phyloP scores from a whole-genome alignment of 2,329 filamentous ascomycete species.

The Trichoderma koningii region DNA sequence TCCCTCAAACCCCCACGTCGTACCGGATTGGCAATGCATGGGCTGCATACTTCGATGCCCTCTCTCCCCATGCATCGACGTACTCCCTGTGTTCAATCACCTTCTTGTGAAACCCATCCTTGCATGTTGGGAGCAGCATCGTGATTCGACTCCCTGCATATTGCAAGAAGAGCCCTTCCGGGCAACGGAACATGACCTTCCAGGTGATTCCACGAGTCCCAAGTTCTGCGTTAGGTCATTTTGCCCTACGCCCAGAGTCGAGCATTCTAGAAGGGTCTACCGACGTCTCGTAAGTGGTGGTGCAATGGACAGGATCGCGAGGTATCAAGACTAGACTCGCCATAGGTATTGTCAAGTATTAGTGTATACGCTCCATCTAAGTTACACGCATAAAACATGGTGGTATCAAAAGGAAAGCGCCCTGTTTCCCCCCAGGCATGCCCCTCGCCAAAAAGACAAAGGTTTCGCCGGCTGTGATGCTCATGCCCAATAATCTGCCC shows the following conservation, averaged over 20 bases:
- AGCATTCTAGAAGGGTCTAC: background rate
- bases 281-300: background rate
- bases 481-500: constrained; percentile 15
- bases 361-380: constrained; percentile 24
- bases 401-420: constrained; percentile 19
- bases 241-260: background rate
- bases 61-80: background rate
- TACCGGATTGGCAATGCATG: constrained; percentile 9
- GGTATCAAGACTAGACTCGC: background rate
- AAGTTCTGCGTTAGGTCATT: background rate
- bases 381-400: constrained; percentile 21
- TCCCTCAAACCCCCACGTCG: constrained; percentile 16
- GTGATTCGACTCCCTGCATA: background rate
- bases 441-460: background rate
- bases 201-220: background rate
- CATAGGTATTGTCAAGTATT: constrained; percentile 18
- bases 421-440: constrained; percentile 1
- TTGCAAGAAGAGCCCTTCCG: background rate
- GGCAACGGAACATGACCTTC: constrained; percentile 2
- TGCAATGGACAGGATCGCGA: background rate
- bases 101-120: constrained; percentile 14
- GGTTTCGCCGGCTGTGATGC: background rate
- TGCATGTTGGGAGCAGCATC: background rate
- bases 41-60: background rate
- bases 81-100: background rate